Evolutionary conservation across 164 flowering plant species (phyloP).

Genomic region (Akebia trifoliata): DNA sequence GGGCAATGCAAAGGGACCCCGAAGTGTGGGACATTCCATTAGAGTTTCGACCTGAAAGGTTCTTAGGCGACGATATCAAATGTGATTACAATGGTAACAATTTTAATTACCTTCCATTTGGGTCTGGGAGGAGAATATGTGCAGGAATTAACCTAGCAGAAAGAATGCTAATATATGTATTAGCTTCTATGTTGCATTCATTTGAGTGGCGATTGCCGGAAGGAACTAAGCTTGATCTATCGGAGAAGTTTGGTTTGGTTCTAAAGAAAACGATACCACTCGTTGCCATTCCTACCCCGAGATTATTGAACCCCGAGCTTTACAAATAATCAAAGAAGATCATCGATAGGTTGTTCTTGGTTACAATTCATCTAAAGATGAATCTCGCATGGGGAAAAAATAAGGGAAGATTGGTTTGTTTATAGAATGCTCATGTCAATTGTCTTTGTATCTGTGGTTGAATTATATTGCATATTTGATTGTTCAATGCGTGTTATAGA

Average conservation of each 20-base stretch:
- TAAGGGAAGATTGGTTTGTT: no score
- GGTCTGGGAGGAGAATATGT: conserved; percentile 64
- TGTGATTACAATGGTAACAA: conserved; percentile 33
- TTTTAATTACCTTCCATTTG: conserved; percentile 53
- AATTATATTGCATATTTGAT: no score
- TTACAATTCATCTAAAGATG: no score
- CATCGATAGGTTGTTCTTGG: no score
- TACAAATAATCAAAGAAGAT: no score
- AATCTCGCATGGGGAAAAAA: no score
- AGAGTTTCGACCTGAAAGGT: conserved; percentile 41
- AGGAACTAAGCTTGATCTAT: conserved; percentile 32
- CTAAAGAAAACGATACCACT: conserved; percentile 43
- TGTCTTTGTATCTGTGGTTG: no score
- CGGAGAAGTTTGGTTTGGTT: conserved; percentile 58
- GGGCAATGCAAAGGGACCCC: conserved; percentile 41
- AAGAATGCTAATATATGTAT: conserved; percentile 38
- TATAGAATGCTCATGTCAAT: no score
- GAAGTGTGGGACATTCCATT: conserved; percentile 30
- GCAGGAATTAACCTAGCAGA: conserved; percentile 57
- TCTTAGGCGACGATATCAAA: conserved; percentile 14
- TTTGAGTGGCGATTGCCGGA: conserved; percentile 43
- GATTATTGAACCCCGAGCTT: conserved; percentile 31
- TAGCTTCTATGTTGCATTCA: conserved; percentile 51
- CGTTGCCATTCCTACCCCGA: conserved; percentile 40
- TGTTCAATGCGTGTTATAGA: no score